Evolutionary conservation across 345 rosid genomes (phyloP).

Genomic region (Eucalyptus erythrocorys): DNA sequence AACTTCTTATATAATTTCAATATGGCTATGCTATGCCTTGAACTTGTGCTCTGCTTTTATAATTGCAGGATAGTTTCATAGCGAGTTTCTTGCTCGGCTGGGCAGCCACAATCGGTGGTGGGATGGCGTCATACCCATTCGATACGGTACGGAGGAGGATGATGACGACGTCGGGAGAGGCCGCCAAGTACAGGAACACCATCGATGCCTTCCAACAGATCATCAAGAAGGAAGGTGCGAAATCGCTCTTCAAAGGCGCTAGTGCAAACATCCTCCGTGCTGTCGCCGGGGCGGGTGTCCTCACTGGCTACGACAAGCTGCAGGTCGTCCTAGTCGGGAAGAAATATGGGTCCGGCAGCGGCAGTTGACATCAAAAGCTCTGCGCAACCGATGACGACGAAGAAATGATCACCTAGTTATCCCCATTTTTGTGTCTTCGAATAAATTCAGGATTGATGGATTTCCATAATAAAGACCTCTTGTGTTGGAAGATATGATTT

Average conservation of each 20-base stretch:
- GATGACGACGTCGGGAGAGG: constrained; percentile 98
- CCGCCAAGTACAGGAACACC: constrained; percentile 75
- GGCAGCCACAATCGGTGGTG: constrained; percentile 73
- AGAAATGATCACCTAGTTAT: neutral
- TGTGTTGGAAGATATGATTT: too few species aligned
- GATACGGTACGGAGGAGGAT: constrained; percentile 90
- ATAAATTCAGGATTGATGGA: neutral
- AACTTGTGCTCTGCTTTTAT: neutral
- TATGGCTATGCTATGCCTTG: neutral
- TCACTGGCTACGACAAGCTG: constrained; percentile 80
- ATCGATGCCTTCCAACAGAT: constrained; percentile 59
- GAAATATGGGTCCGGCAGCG: constrained; percentile 78
- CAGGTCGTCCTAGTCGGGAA: constrained; percentile 70
- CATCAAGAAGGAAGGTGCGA: constrained; percentile 64
- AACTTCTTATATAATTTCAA: neutral
- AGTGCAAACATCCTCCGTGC: constrained; percentile 92
- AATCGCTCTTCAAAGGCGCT: constrained; percentile 81
- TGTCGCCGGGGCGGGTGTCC: constrained; percentile 85
- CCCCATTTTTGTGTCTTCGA: neutral
- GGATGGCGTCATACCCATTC: constrained; percentile 71
- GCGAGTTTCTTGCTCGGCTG: constrained; percentile 82
- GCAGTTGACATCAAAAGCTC: neutral
- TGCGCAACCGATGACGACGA: neutral
- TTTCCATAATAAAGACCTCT: neutral
- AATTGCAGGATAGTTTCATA: constrained; percentile 64